Percentiles rank a stretch among this genome's conserved stretches.
Conservation (phyloP, 495 filamentous ascomycete species). For the Articulospora tetracladia region DNA sequence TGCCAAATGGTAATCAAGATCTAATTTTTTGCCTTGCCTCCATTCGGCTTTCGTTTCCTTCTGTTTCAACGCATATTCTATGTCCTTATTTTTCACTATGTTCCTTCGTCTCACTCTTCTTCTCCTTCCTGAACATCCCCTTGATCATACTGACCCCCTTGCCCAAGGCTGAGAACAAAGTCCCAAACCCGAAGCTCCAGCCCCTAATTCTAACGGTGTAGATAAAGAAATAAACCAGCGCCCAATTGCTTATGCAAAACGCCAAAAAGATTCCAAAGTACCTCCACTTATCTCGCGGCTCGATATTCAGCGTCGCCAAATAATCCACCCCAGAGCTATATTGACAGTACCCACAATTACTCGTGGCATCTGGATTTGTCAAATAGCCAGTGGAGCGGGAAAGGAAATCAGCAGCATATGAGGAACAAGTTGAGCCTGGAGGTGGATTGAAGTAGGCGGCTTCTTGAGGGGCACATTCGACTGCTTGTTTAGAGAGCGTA, state of each 20-base stretch:
- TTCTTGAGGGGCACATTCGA: slow-evolving; percentile 62
- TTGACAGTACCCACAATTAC: slow-evolving; percentile 72
- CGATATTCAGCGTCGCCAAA: slow-evolving; percentile 62
- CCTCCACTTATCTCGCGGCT: slow-evolving; percentile 57
- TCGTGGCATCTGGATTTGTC: slow-evolving; percentile 48
- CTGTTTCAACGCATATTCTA: too few relatives aligned
- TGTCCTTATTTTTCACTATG: too few relatives aligned
- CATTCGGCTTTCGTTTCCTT: too few relatives aligned
- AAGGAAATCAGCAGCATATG: slow-evolving; percentile 68
- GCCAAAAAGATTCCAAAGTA: slow-evolving; percentile 77
- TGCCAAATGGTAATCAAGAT: too few relatives aligned
- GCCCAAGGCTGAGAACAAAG: slow-evolving; percentile 47
- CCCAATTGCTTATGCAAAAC: slow-evolving; percentile 75
- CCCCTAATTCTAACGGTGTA: slow-evolving; percentile 70
- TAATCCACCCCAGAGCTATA: slow-evolving; percentile 65
- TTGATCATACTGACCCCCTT: slow-evolving; percentile 40
- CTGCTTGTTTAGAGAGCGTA: slow-evolving; percentile 49
- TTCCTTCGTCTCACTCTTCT: background rate
- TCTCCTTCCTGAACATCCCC: slow-evolving; percentile 32
- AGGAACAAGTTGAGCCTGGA: slow-evolving; percentile 46
- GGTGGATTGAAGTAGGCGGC: slow-evolving; percentile 51
- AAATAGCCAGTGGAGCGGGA: slow-evolving; percentile 47
- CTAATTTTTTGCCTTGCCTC: too few relatives aligned
- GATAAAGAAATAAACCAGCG: slow-evolving; percentile 80
- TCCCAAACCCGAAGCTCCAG: slow-evolving; percentile 62